Evolutionary conservation across 2,329 filamentous ascomycete species (phyloP).

Genomic region (Scytalidium sp.): DNA sequence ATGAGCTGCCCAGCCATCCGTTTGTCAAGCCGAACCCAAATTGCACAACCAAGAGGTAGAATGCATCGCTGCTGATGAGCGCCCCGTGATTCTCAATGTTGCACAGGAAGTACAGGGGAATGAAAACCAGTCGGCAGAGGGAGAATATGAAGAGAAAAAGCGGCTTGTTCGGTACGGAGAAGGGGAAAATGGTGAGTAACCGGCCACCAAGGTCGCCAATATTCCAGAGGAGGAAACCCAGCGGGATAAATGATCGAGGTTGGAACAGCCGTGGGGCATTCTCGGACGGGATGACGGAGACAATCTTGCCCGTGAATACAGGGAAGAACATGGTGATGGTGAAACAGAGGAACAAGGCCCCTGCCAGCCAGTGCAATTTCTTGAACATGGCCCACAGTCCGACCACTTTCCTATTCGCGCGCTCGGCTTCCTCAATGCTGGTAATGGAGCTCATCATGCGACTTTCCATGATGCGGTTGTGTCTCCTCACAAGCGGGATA

Average conservation of each 20-base stretch:
- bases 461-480: constrained; percentile 49
- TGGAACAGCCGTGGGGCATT: constrained; percentile 58
- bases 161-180: constrained; percentile 60
- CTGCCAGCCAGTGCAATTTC: constrained; percentile 76
- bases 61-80: constrained; percentile 73
- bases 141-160: constrained; percentile 64
- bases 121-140: constrained; percentile 63
- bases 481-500: constrained; percentile 64
- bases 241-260: constrained; percentile 78
- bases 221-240: constrained; percentile 94
- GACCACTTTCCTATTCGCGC: constrained; percentile 45
- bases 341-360: constrained; percentile 80
- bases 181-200: constrained; percentile 58
- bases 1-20: constrained; percentile 80
- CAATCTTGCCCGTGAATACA: constrained; percentile 75
- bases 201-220: constrained; percentile 79
- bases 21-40: constrained; percentile 80
- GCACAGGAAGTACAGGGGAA: constrained; percentile 87
- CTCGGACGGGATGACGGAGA: constrained; percentile 40
- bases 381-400: constrained; percentile 64
- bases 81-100: constrained; percentile 79
- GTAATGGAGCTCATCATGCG: constrained; percentile 49
- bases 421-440: constrained; percentile 51
- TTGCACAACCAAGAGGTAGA: constrained; percentile 84
- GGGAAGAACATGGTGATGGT: constrained; percentile 90